Evolutionary conservation across 2,329 filamentous ascomycete genomes (phyloP).

Genomic region (Pseudogymnoascus destructans): DNA sequence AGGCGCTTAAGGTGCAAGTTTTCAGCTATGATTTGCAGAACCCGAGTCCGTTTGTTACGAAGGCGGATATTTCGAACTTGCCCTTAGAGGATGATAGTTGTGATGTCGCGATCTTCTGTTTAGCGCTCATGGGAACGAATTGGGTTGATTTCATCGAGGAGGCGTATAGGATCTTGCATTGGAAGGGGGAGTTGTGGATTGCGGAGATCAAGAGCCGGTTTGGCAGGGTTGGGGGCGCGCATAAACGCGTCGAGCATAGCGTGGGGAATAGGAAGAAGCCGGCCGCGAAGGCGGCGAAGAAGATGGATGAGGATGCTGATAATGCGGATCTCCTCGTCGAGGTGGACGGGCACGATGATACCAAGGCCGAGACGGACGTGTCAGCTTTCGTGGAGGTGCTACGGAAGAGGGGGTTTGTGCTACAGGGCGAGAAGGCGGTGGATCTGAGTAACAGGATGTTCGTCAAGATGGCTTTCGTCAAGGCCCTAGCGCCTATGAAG

Average conservation of each 20-base stretch:
- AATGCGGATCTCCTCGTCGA: conserved; percentile 51
- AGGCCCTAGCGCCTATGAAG: conserved; percentile 58
- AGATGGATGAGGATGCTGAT: conserved; percentile 33
- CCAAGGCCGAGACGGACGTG: conserved; percentile 67
- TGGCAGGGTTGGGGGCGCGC: conserved; percentile 41
- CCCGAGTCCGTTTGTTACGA: conserved; percentile 62
- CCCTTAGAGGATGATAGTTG: conserved; percentile 62
- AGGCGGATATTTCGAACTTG: conserved; percentile 76
- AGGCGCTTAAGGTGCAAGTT: conserved; percentile 59
- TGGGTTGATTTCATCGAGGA: conserved; percentile 96
- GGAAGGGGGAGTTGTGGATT: conserved; percentile 94
- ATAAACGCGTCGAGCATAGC: conserved; percentile 47
- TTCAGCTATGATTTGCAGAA: conserved; percentile 79
- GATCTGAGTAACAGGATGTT: conserved; percentile 96
- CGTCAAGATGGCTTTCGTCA: conserved; percentile 90
- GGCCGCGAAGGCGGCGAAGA: conserved; percentile 32
- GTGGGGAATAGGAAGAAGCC: conserved; percentile 54
- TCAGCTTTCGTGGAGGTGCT: conserved; percentile 77
- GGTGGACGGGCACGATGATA: conserved; percentile 54
- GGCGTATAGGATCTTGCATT: conserved; percentile 78
- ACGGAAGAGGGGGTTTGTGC: conserved; percentile 66
- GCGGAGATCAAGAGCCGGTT: conserved; percentile 95
- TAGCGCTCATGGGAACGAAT: conserved; percentile 97
- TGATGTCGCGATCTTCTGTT: conserved; percentile 86
- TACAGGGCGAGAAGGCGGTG: conserved; percentile 56